A percentile compares a stretch with the other conserved stretches of the same genome.
phyloP scores from a whole-genome alignment of 2,329 filamentous ascomycete species.

The Clonostachys chloroleuca region DNA sequence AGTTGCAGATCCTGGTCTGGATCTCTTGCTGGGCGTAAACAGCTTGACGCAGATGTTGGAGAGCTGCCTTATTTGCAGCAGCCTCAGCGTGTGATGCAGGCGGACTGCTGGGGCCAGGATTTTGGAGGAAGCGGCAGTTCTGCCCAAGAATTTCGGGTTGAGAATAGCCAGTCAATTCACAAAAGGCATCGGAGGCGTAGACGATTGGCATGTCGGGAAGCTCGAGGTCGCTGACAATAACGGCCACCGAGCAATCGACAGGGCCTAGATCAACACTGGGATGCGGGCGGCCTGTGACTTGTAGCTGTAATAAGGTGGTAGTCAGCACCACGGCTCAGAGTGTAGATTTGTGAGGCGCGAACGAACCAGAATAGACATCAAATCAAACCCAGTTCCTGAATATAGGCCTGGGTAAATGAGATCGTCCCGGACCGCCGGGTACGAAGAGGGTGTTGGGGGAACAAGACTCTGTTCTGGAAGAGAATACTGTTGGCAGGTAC shows the following conservation, averaged over 20 bases:
- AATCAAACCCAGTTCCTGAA: slow-evolving; percentile 47
- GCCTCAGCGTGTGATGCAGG: slow-evolving; percentile 45
- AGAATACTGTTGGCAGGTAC: not conserved
- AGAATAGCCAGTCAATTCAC: slow-evolving; percentile 73
- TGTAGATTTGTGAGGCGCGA: not conserved
- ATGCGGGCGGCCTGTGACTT: slow-evolving; percentile 65
- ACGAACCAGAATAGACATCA: slow-evolving; percentile 51
- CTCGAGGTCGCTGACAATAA: slow-evolving; percentile 76
- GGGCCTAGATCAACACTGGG: slow-evolving; percentile 76
- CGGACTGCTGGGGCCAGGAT: slow-evolving; percentile 50
- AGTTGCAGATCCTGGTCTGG: slow-evolving; percentile 64
- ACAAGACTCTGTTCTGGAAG: not conserved
- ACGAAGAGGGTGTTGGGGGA: not conserved
- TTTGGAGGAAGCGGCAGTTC: slow-evolving; percentile 84
- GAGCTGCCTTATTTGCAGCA: slow-evolving; percentile 38
- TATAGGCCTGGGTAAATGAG: slow-evolving; percentile 54
- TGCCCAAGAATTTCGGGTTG: slow-evolving; percentile 68
- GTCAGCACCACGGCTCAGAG: not conserved
- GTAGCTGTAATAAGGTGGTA: slow-evolving; percentile 29
- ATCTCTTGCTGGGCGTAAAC: slow-evolving; percentile 39
- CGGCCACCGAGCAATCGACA: slow-evolving; percentile 79
- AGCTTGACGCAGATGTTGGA: slow-evolving; percentile 47
- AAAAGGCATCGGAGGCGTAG: slow-evolving; percentile 79
- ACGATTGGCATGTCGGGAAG: slow-evolving; percentile 74
- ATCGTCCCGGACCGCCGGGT: slow-evolving; percentile 25